phyloP scores from a whole-genome alignment of 805 yeast species.

The Debaryomyces castellii region DNA sequence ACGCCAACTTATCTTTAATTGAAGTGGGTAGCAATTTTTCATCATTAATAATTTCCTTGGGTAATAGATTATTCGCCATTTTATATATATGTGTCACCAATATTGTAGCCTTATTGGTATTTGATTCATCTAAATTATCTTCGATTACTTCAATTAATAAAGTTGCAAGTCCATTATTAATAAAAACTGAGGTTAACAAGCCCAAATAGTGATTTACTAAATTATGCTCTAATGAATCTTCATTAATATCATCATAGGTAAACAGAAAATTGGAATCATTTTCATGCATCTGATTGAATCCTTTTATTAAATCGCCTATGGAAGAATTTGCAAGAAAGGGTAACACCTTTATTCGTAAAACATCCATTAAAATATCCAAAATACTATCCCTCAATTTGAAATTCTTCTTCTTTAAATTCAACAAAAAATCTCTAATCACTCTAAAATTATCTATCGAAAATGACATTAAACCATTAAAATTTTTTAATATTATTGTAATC shows the following conservation, averaged over 20 bases:
- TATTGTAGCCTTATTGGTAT: conserved; percentile 57
- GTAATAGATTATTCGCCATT: conserved; percentile 54
- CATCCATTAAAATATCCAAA: conserved; percentile 69
- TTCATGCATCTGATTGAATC: conserved; percentile 4
- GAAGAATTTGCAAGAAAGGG: conserved; percentile 45
- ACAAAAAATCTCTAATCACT: conserved; percentile 56
- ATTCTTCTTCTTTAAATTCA: conserved; percentile 61
- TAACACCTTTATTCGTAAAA: conserved; percentile 58
- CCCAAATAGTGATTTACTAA: conserved; percentile 67
- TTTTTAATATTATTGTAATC: conserved; percentile 59
- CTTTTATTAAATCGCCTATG: conserved; percentile 19
- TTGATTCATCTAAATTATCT: conserved; percentile 42
- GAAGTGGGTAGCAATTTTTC: conserved; percentile 15
- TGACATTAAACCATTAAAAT: conserved; percentile 74
- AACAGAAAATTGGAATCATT: conserved; percentile 7
- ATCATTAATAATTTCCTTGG: conserved; percentile 38
- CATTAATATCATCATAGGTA: conserved; percentile 10
- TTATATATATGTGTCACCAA: conserved; percentile 62
- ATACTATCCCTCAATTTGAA: conserved; percentile 58
- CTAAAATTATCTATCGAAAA: conserved; percentile 56
- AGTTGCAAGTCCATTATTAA: conserved; percentile 50
- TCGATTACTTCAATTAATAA: conserved; percentile 45
- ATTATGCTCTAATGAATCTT: conserved; percentile 9
- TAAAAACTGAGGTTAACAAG: conserved; percentile 52
- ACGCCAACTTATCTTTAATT: conserved; percentile 16